A percentile compares a stretch with the other conserved stretches of the same genome.
Conservation (phyloP, 345 rosid genomes). For the Eucalyptus coolabah region DNA sequence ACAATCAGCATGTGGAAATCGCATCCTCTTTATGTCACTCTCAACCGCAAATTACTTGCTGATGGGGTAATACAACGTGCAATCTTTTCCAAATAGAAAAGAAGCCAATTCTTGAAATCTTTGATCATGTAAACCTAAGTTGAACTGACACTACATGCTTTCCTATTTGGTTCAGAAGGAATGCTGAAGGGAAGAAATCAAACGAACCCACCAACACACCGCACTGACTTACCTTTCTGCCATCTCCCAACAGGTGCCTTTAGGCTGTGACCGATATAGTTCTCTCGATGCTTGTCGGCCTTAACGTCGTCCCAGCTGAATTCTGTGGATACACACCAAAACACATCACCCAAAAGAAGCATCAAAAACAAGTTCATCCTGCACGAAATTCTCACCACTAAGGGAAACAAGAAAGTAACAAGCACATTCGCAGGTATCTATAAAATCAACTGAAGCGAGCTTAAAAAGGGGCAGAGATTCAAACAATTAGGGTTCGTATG, state of each 20-base stretch:
- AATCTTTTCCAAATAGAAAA: not conserved
- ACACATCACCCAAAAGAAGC: not conserved
- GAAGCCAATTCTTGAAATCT: not conserved
- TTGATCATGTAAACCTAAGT: not conserved
- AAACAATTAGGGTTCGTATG: not conserved
- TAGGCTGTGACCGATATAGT: constrained; percentile 86
- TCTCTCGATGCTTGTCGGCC: constrained; percentile 87
- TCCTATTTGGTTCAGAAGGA: not conserved
- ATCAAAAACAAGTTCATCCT: not conserved
- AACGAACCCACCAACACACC: not conserved
- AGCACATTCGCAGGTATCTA: not conserved
- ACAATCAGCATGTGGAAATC: not conserved
- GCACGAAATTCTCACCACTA: not conserved
- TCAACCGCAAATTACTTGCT: not conserved
- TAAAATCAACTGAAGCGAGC: not conserved
- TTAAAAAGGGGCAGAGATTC: not conserved
- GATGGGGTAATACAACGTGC: not conserved
- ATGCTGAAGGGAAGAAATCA: not conserved
- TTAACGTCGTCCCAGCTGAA: constrained; percentile 93
- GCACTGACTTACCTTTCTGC: constrained; percentile 61
- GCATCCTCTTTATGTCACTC: not conserved
- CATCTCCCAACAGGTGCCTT: constrained; percentile 98
- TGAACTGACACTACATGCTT: not conserved
- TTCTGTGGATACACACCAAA: constrained; percentile 28
- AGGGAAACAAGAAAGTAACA: not conserved